Conservation (phyloP, 2,329 filamentous ascomycete genomes). For the Coleophoma crateriformis region DNA sequence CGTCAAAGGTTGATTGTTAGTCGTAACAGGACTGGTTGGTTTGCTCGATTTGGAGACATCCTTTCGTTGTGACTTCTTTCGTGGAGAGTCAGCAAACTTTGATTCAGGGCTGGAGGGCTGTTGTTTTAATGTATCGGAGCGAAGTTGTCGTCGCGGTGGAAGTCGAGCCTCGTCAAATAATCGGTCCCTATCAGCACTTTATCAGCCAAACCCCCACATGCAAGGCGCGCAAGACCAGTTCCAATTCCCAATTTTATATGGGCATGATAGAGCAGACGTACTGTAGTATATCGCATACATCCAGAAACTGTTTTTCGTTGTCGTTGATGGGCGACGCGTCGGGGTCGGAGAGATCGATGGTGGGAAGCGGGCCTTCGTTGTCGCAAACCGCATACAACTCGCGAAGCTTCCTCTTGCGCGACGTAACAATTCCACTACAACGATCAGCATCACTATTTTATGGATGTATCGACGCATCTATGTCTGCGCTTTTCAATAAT, state of each 20-base stretch:
- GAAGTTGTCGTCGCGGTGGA: constrained; percentile 40
- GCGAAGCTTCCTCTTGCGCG: constrained; percentile 86
- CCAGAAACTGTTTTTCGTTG: constrained; percentile 50
- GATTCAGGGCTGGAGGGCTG: too few relatives aligned
- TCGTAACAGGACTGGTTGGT: constrained; percentile 16
- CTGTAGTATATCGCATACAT: constrained; percentile 53
- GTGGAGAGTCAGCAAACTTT: constrained; percentile 7
- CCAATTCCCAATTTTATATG: constrained; percentile 8
- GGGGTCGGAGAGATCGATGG: constrained; percentile 48
- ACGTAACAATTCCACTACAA: constrained; percentile 65
- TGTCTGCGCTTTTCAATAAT: constrained; percentile 16
- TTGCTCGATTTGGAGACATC: constrained; percentile 20
- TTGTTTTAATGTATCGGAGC: constrained; percentile 37
- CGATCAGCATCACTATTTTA: constrained; percentile 21
- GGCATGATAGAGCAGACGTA: constrained; percentile 36
- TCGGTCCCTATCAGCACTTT: constrained; percentile 32
- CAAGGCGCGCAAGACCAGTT: constrained; percentile 8
- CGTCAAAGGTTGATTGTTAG: constrained; percentile 10
- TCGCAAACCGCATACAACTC: constrained; percentile 81
- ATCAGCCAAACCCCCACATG: constrained; percentile 21
- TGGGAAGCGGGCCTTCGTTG: constrained; percentile 52
- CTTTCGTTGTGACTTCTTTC: constrained; percentile 16
- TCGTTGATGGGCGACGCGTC: constrained; percentile 48
- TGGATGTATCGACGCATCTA: constrained; percentile 16
- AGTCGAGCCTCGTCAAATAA: constrained; percentile 47